phyloP scores from a whole-genome alignment of 1,284 basidiomycete genomes.

The Waitea zeae region DNA sequence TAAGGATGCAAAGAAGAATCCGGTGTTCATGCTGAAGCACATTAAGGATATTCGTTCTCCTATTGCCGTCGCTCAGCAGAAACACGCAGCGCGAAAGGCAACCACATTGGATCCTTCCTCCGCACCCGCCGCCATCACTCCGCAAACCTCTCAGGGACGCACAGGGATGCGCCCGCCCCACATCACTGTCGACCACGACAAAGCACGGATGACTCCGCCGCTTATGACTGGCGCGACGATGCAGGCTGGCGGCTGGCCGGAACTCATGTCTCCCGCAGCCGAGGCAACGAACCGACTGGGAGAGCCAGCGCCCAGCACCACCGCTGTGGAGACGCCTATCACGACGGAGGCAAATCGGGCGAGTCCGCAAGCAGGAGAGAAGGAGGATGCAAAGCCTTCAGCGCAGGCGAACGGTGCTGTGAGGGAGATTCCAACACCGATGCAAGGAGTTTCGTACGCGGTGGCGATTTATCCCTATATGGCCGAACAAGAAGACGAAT shows the following conservation, averaged over 20 bases:
- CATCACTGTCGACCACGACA: slow-evolving; percentile 44
- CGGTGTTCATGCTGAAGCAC: slow-evolving; percentile 97
- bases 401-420: slow-evolving; percentile 10
- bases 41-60: slow-evolving; percentile 97
- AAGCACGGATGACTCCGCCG: slow-evolving; percentile 16
- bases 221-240: slow-evolving; percentile 31
- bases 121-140: slow-evolving; percentile 13
- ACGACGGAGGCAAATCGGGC: not conserved
- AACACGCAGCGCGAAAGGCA: slow-evolving; percentile 74
- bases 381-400: slow-evolving; percentile 5
- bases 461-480: slow-evolving; percentile 91
- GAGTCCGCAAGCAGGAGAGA: not conserved
- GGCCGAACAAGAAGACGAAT: slow-evolving; percentile 95
- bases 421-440: slow-evolving; percentile 33
- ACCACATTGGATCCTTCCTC: slow-evolving; percentile 20
- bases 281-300: slow-evolving; percentile 13
- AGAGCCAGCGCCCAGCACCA: slow-evolving; percentile 2
- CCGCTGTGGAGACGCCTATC: slow-evolving; percentile 4
- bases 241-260: slow-evolving; percentile 57
- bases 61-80: slow-evolving; percentile 87
- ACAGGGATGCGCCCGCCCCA: slow-evolving; percentile 30
- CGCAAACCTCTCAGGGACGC: not conserved
- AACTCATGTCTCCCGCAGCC: slow-evolving; percentile 42
- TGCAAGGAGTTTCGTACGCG: slow-evolving; percentile 68
- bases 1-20: slow-evolving; percentile 93